phyloP scores from a whole-genome alignment of 257 asterid genomes.

The Parsonsia alboflavescens region DNA sequence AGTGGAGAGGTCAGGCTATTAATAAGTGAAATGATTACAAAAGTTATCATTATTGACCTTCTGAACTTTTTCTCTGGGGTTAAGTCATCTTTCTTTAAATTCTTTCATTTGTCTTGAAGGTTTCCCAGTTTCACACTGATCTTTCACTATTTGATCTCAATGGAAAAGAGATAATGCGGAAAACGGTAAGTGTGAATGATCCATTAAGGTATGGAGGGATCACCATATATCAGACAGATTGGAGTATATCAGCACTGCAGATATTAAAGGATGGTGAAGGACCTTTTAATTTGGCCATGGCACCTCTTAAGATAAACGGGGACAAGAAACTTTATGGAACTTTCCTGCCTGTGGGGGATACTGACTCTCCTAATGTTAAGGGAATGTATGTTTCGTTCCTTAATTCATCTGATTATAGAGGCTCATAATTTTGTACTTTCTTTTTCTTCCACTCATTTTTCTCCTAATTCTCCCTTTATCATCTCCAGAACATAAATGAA shows the following conservation, averaged over 20 bases:
- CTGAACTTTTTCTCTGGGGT: constrained; percentile 33
- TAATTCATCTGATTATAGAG: neutral
- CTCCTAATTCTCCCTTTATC: neutral
- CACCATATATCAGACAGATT: constrained; percentile 53
- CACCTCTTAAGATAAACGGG: constrained; percentile 69
- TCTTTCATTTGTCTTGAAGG: constrained; percentile 40
- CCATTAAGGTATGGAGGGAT: constrained; percentile 84
- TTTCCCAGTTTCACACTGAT: constrained; percentile 80
- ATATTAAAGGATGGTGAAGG: constrained; percentile 74
- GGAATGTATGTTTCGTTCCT: constrained; percentile 58
- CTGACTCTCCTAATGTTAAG: constrained; percentile 51
- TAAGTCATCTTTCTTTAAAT: constrained; percentile 24
- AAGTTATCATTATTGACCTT: neutral
- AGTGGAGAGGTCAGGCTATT: constrained; percentile 69
- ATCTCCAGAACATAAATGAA: too few species aligned
- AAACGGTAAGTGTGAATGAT: constrained; percentile 78
- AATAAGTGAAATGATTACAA: neutral
- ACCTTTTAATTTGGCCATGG: constrained; percentile 92
- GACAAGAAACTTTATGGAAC: constrained; percentile 93
- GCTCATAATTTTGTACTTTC: neutral
- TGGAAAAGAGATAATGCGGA: constrained; percentile 85
- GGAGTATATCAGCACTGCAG: constrained; percentile 82
- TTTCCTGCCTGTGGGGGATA: constrained; percentile 60
- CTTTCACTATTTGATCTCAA: constrained; percentile 67
- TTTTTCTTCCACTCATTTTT: neutral